phyloP scores from a whole-genome alignment of 345 rosid genomes.

The Fremontodendron californicum region DNA sequence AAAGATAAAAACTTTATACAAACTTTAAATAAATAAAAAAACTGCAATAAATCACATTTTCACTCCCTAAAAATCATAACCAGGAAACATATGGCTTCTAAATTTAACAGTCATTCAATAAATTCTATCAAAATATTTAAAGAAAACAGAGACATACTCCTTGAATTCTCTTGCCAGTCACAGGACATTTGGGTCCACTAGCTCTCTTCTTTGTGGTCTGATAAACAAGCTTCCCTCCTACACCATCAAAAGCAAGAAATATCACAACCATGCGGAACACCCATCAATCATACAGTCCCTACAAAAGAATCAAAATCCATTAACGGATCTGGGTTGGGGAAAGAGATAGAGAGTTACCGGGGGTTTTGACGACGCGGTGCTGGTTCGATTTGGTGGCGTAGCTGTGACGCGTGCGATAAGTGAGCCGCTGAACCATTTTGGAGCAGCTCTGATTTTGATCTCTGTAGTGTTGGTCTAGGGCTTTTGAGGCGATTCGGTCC shows the following conservation, averaged over 20 bases:
- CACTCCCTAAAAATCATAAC: not conserved
- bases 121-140: not conserved
- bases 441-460: not conserved
- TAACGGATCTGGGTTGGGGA: not conserved
- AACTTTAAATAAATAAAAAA: not conserved
- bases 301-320: not conserved
- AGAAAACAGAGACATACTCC: slow-evolving; percentile 45
- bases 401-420: slow-evolving; percentile 79
- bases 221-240: slow-evolving; percentile 81
- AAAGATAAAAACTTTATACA: not conserved
- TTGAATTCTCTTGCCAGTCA: slow-evolving; percentile 86
- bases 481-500: slow-evolving; percentile 27
- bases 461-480: slow-evolving; percentile 27
- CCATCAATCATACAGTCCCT: not conserved
- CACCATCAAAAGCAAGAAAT: not conserved
- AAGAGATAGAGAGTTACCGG: slow-evolving; percentile 36
- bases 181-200: slow-evolving; percentile 84
- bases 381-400: slow-evolving; percentile 93
- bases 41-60: not conserved
- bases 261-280: not conserved
- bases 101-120: not conserved
- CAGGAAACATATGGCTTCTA: not conserved
- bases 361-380: slow-evolving; percentile 86
- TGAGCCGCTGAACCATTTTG: slow-evolving; percentile 90
- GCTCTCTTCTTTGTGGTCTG: slow-evolving; percentile 85